Percentiles rank a stretch among this genome's conserved stretches.
phyloP scores from a whole-genome alignment of 2,329 filamentous ascomycete genomes.

The Dendrostoma leiphaemia region DNA sequence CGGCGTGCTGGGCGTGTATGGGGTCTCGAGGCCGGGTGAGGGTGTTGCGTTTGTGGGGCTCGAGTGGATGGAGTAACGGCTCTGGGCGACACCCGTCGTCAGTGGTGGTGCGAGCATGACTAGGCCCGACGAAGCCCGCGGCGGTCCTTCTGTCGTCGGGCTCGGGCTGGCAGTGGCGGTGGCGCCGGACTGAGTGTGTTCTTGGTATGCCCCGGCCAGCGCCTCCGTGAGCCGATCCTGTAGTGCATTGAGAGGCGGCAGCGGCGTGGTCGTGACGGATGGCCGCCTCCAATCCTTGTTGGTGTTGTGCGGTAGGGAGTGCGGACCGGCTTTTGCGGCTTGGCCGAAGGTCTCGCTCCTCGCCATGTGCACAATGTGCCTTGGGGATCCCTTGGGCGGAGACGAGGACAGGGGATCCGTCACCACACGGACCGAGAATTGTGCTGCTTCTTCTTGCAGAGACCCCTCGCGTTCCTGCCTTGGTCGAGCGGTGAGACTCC shows the following conservation, averaged over 20 bases:
- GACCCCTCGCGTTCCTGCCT: neutral
- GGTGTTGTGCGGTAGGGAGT: conserved; percentile 4
- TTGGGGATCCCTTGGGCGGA: neutral
- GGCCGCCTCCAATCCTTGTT: neutral
- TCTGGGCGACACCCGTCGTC: neutral
- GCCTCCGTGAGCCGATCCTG: conserved; percentile 1
- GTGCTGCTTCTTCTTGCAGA: neutral
- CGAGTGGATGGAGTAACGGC: neutral
- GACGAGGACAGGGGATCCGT: neutral
- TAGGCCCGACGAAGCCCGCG: neutral
- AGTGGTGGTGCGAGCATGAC: neutral
- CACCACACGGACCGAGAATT: neutral
- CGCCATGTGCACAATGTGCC: neutral
- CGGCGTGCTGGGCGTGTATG: conserved; percentile 11
- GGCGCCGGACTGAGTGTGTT: neutral
- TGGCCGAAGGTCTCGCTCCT: conserved; percentile 3
- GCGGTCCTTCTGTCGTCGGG: neutral
- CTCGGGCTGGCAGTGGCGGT: neutral
- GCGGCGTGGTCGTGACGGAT: conserved; percentile 2
- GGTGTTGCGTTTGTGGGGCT: neutral
- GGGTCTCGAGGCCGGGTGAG: conserved; percentile 2
- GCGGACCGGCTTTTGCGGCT: neutral
- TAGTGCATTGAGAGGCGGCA: conserved; percentile 8
- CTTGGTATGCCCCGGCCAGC: neutral
- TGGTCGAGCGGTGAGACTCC: conserved; percentile 11